phyloP scores from a whole-genome alignment of 1,284 basidiomycete genomes.

The Leccinum subrobustum region DNA sequence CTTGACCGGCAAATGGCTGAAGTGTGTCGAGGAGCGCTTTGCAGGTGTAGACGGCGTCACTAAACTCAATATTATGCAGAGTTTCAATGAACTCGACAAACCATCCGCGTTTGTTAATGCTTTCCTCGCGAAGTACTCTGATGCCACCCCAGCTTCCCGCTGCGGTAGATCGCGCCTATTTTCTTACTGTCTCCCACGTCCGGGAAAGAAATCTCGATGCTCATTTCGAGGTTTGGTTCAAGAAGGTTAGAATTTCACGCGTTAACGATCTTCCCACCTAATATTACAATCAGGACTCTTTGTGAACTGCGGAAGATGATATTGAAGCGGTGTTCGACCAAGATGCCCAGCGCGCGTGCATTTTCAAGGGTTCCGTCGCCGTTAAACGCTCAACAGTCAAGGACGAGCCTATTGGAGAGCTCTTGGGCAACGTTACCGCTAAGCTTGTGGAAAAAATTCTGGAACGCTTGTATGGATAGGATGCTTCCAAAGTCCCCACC shows the following conservation, averaged over 20 bases:
- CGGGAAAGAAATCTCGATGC: conserved; percentile 96
- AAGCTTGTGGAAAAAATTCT: conserved; percentile 80
- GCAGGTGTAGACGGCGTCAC: conserved; percentile 84
- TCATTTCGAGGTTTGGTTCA: conserved; percentile 97
- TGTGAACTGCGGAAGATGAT: conserved; percentile 95
- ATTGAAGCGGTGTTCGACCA: conserved; percentile 97
- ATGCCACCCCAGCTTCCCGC: conserved; percentile 86
- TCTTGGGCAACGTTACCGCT: conserved; percentile 86
- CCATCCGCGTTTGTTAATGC: conserved; percentile 74
- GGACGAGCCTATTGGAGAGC: conserved; percentile 91
- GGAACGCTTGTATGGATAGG: conserved; percentile 15
- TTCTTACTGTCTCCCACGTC: conserved; percentile 94
- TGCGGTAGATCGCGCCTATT: conserved; percentile 92
- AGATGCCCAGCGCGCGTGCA: conserved; percentile 96
- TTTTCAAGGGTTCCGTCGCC: conserved; percentile 95
- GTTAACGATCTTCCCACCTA: conserved; percentile 13
- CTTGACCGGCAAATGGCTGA: conserved; percentile 95
- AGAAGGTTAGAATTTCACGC: conserved; percentile 65
- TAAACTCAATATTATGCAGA: conserved; percentile 90
- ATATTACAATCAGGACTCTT: conserved; percentile 69
- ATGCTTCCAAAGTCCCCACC: conserved; percentile 51
- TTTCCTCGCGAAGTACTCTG: conserved; percentile 86
- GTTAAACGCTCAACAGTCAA: conserved; percentile 85
- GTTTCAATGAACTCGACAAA: conserved; percentile 81
- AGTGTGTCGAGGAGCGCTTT: conserved; percentile 95